A percentile compares a stretch with the other conserved stretches of the same genome.
phyloP scores from a whole-genome alignment of 2,329 filamentous ascomycete species.

The Scedosporium boydii region DNA sequence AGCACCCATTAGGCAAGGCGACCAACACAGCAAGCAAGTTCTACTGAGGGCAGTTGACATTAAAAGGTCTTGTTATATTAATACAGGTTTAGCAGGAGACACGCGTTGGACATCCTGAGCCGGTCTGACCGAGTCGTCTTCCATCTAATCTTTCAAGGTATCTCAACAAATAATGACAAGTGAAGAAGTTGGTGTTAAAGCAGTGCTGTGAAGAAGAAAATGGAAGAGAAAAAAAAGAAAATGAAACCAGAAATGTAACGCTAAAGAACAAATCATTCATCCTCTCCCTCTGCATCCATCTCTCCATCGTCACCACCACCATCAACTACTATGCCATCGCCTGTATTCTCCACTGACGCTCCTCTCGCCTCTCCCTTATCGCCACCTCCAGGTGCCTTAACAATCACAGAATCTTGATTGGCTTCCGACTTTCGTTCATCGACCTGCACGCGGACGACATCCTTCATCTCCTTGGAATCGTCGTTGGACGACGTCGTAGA shows the following conservation, averaged over 20 bases:
- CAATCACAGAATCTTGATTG: background rate
- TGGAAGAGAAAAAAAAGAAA: background rate
- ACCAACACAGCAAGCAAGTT: no score
- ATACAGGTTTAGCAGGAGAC: background rate
- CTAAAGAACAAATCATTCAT: background rate
- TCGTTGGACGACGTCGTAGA: conserved; percentile 6
- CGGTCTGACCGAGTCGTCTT: background rate
- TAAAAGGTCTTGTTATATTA: background rate
- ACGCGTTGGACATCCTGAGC: background rate
- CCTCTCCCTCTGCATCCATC: conserved; percentile 1
- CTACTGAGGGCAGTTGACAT: no score
- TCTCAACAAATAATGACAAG: background rate
- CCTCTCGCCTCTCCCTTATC: background rate
- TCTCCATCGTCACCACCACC: background rate
- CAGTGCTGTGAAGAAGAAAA: background rate
- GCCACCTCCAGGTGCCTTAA: background rate
- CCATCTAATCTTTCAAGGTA: background rate
- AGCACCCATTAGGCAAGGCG: background rate
- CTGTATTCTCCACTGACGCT: background rate
- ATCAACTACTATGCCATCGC: background rate
- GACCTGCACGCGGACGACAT: conserved; percentile 11
- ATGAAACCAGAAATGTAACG: background rate
- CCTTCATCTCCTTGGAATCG: conserved; percentile 4
- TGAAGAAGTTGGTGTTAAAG: background rate
- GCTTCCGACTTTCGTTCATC: conserved; percentile 1